Base-by-base conservation (phyloP, 495 filamentous ascomycete species). In the Rusavskia elegans region DNA sequence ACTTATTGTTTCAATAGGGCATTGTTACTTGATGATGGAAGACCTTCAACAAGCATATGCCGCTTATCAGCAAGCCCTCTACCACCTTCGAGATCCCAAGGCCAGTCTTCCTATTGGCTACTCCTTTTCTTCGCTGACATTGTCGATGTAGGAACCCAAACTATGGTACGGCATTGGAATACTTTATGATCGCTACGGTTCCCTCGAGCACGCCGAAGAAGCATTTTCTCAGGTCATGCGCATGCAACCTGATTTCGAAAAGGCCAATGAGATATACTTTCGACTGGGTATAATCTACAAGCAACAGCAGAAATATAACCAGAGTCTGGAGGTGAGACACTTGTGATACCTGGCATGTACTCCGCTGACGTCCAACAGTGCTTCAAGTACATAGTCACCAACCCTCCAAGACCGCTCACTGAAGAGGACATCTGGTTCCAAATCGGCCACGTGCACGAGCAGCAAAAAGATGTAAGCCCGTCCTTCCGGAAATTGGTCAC, bases 401-500 rank as follows among this genome's bases (percentile, higher is more conserved):
- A 95, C 45, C 93, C 92, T 19, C 92, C 92, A 9, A 78, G 87
- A 4, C 92, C 92, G 16, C 68, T 99, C 64, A 97, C 89, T 1
- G 89, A 97, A 63, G 92, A 96, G 64, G 92, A 99, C 61, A 99
- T 99, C 54, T 97, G 90, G 90, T 99, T 99, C 69, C 92, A 99
- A 65, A 97, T 99, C 58, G 92, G 92, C 23, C 92, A 99, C 66
- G 92, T 99, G 45, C 87, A 99, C 63, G 92, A 99, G 59, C 93
- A 97, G 59, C 90, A 96, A 64, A 97, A 97, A 74, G 92, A 98
- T 59, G 92, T 96, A 73, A 68, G 92, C 78, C 13, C 36, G 39
- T 14, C 45, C 17, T 42, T 36, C 30, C 45, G 11, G 16, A 16
- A 8, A 35, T 35, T 35, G 2, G 7, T 11, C 32, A 35, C 13